Evolutionary conservation across 148 eudicot species (phyloP).

Genomic region (Rhododendron simsii): DNA sequence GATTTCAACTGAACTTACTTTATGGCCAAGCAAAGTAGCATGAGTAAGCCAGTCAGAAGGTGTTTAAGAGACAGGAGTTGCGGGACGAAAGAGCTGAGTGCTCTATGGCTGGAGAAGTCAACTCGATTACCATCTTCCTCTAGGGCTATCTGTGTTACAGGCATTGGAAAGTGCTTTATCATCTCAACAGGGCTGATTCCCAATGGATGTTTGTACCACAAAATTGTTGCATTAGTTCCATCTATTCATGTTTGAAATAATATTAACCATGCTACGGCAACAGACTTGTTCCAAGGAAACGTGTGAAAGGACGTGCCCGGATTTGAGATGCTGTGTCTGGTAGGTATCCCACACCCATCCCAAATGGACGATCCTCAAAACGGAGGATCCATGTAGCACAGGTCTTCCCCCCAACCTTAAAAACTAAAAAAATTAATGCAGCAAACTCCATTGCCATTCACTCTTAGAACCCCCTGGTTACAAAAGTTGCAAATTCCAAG

Average conservation of each 20-base stretch:
- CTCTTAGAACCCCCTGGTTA: neutral
- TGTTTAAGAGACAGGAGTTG: neutral
- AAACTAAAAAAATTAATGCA: neutral
- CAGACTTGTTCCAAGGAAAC: neutral
- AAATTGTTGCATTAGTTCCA: neutral
- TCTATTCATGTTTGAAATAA: neutral
- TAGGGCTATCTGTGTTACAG: neutral
- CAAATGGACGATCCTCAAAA: neutral
- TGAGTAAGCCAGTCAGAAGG: neutral
- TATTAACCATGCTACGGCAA: neutral
- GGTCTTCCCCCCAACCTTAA: neutral
- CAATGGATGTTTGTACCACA: neutral
- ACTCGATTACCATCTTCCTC: neutral
- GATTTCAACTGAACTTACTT: neutral
- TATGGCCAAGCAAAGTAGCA: neutral
- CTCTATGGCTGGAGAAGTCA: neutral
- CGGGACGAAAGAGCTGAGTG: neutral
- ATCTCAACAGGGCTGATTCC: neutral
- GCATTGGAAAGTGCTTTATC: neutral
- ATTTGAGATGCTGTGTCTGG: neutral
- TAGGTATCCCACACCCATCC: neutral
- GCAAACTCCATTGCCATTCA: neutral
- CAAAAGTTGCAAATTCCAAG: neutral
- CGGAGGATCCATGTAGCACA: neutral
- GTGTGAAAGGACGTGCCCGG: neutral